Percentiles rank a stretch among this genome's conserved stretches.
phyloP scores from a whole-genome alignment of 2,329 filamentous ascomycete genomes.

The Samsoniella hepiali region DNA sequence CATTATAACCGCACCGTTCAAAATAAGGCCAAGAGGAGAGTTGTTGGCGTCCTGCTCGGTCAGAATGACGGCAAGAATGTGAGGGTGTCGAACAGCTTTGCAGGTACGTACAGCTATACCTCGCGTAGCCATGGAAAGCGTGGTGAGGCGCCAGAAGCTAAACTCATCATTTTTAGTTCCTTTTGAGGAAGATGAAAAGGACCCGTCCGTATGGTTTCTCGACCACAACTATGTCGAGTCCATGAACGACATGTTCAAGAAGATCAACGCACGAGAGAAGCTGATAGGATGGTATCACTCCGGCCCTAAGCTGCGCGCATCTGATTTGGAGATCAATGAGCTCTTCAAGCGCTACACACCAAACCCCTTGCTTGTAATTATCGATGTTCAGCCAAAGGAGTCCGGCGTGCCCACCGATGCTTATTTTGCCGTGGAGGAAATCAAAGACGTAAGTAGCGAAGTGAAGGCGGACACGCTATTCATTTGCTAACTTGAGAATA shows the following conservation, averaged over 20 bases:
- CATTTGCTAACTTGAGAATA: constrained; percentile 35
- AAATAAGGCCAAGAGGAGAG: constrained; percentile 80
- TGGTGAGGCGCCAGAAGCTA: constrained; percentile 12
- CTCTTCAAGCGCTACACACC: constrained; percentile 99
- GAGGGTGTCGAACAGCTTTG: constrained; percentile 97
- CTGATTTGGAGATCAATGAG: constrained; percentile 98
- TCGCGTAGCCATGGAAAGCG: constrained; percentile 14
- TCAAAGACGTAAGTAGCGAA: constrained; percentile 78
- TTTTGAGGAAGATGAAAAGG: constrained; percentile 98
- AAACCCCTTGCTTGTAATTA: constrained; percentile 93
- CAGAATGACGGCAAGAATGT: constrained; percentile 97
- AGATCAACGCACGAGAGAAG: constrained; percentile 98
- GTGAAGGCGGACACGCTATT: not conserved
- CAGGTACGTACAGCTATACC: constrained; percentile 56
- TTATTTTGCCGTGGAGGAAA: constrained; percentile 98
- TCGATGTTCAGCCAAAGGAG: constrained; percentile 97
- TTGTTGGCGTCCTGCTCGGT: constrained; percentile 90
- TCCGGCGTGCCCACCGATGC: constrained; percentile 96
- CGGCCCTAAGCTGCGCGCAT: constrained; percentile 91
- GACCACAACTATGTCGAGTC: constrained; percentile 99
- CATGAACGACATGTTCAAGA: constrained; percentile 99
- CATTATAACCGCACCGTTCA: constrained; percentile 92
- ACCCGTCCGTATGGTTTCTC: constrained; percentile 97
- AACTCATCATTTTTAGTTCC: constrained; percentile 60
- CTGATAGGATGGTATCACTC: constrained; percentile 99